Conservation (phyloP, 2,329 filamentous ascomycete species). For the Clarireedia sp. region DNA sequence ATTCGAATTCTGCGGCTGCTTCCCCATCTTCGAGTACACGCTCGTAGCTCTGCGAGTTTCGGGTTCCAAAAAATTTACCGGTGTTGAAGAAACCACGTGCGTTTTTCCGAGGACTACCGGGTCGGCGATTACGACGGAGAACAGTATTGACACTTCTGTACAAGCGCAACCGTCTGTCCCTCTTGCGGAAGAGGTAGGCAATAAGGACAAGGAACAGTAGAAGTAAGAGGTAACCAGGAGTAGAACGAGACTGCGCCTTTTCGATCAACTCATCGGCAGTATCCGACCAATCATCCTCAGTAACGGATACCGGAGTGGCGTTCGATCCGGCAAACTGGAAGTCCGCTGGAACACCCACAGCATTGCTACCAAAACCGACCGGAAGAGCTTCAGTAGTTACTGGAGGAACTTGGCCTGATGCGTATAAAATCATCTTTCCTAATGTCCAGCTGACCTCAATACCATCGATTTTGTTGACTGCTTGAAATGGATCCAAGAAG, state of each 20-base stretch:
- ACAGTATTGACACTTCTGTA: constrained; percentile 44
- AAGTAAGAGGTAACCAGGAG: constrained; percentile 71
- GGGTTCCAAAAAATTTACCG: constrained; percentile 58
- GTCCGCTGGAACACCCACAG: constrained; percentile 53
- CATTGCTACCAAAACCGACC: constrained; percentile 90
- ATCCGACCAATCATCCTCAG: constrained; percentile 49
- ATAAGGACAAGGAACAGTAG: constrained; percentile 62
- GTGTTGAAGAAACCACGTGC: constrained; percentile 41
- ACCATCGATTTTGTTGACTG: constrained; percentile 83
- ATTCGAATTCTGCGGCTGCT: constrained; percentile 64
- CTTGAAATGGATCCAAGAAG: constrained; percentile 79
- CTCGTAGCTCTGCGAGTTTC: constrained; percentile 58
- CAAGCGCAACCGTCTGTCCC: constrained; percentile 61
- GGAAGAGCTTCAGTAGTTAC: constrained; percentile 53
- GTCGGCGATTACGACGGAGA: constrained; percentile 36
- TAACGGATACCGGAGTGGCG: constrained; percentile 24
- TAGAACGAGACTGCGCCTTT: constrained; percentile 57
- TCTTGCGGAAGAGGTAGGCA: constrained; percentile 68
- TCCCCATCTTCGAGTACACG: constrained; percentile 77
- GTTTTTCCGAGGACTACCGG: constrained; percentile 40
- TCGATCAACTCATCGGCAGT: constrained; percentile 53
- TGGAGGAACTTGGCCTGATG: constrained; percentile 76
- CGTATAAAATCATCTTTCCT: constrained; percentile 93
- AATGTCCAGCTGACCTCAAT: constrained; percentile 96
- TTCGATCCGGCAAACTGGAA: constrained; percentile 75